These are phyloP conservation scores for Lojkania enalia DNA, from an alignment of 2,329 filamentous ascomycete genomes.

Conservation along the genomic window DNA sequence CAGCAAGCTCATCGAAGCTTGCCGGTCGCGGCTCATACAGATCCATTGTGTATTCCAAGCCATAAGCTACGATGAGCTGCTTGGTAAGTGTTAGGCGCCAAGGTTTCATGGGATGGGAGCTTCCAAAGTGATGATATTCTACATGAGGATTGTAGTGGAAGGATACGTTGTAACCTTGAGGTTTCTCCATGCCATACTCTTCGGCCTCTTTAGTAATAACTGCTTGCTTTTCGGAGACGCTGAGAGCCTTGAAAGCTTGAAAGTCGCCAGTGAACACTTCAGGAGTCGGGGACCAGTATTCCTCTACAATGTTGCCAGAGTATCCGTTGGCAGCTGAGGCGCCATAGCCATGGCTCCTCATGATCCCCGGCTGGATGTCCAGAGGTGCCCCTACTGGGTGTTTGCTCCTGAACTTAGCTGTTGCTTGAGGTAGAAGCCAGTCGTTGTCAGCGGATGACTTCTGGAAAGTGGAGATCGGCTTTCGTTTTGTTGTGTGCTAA, in stretches of 20 bases:
- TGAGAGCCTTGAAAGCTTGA: slow-evolving; percentile 35
- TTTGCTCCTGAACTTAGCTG: too few species aligned
- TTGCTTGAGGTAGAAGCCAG: too few species aligned
- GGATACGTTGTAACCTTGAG: slow-evolving; percentile 86
- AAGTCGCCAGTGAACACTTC: slow-evolving; percentile 33
- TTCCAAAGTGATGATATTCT: slow-evolving; percentile 95
- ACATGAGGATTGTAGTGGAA: slow-evolving; percentile 95
- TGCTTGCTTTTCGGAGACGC: slow-evolving; percentile 48
- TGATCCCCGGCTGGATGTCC: too few species aligned
- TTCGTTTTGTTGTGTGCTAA: too few species aligned
- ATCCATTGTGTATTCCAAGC: slow-evolving; percentile 96
- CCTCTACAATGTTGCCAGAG: slow-evolving; percentile 41
- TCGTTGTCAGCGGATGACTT: too few species aligned
- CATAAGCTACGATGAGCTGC: slow-evolving; percentile 90
- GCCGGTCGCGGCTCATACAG: slow-evolving; percentile 83
- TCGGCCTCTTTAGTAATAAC: slow-evolving; percentile 59
- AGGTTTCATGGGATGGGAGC: slow-evolving; percentile 98
- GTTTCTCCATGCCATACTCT: slow-evolving; percentile 71
- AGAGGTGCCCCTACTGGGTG: too few species aligned
- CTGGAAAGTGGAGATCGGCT: too few species aligned
- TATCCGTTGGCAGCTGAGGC: slow-evolving; percentile 16
- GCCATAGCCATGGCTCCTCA: neutral
- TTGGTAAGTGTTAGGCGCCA: slow-evolving; percentile 96
- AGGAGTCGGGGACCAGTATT: slow-evolving; percentile 34
- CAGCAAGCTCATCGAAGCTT: slow-evolving; percentile 81